Percentiles rank a stretch among this genome's conserved stretches.
phyloP scores from a whole-genome alignment of 2,329 filamentous ascomycete species.

The Arthrobotrys iridis region DNA sequence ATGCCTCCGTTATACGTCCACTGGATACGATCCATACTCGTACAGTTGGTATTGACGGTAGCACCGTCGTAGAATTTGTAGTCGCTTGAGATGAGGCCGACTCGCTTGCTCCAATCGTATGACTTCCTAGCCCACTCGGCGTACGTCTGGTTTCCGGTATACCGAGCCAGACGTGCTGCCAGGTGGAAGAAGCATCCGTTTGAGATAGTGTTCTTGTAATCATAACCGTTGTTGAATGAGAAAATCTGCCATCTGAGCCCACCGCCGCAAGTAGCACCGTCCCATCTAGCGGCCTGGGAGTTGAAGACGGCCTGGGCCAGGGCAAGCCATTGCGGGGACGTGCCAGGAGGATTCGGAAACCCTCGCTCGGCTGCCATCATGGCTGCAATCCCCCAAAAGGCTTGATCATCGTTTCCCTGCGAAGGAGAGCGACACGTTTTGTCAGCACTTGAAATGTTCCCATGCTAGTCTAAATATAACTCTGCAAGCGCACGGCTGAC shows the following conservation, averaged over 20 bases:
- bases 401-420: constrained; percentile 75
- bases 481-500: constrained; percentile 2
- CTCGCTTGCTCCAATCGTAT: constrained; percentile 70
- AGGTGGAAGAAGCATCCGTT: constrained; percentile 71
- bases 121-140: constrained; percentile 70
- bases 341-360: constrained; percentile 70
- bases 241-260: constrained; percentile 89
- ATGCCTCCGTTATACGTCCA: constrained; percentile 75
- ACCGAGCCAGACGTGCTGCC: constrained; percentile 60
- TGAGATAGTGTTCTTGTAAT: constrained; percentile 70
- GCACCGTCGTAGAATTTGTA: constrained; percentile 74
- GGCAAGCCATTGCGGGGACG: constrained; percentile 78
- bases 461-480: not conserved
- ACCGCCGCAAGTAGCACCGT: constrained; percentile 72
- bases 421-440: not conserved
- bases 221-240: constrained; percentile 75
- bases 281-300: constrained; percentile 77
- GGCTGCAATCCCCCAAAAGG: constrained; percentile 75
- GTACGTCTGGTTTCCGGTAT: constrained; percentile 73
- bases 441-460: not conserved
- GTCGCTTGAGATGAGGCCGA: constrained; percentile 70
- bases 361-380: constrained; percentile 74
- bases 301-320: constrained; percentile 83
- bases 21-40: constrained; percentile 70
- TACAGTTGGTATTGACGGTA: constrained; percentile 70